These are phyloP conservation scores for Fusarium papillatum DNA, from an alignment of 2,329 filamentous ascomycete genomes.

Conservation along the genomic window DNA sequence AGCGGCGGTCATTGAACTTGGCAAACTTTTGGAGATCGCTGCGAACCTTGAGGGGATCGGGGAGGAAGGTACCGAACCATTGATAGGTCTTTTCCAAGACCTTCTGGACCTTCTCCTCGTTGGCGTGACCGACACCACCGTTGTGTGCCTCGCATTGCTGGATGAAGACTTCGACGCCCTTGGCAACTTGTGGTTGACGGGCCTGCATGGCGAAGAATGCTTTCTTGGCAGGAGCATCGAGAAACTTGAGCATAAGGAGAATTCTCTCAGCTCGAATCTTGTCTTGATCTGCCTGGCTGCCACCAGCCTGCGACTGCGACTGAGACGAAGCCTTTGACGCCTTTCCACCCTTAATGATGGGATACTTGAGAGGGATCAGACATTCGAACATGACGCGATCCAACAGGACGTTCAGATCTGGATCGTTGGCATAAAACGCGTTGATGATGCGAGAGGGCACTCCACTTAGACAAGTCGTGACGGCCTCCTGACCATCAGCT, in stretches of 20 bases:
- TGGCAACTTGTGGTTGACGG: slow-evolving; percentile 81
- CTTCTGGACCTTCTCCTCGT: slow-evolving; percentile 76
- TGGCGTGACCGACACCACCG: slow-evolving; percentile 83
- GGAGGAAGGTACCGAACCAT: slow-evolving; percentile 80
- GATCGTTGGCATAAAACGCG: slow-evolving; percentile 90
- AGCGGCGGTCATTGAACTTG: slow-evolving; percentile 89
- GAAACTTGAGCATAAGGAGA: slow-evolving; percentile 81
- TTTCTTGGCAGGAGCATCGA: slow-evolving; percentile 83
- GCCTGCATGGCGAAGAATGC: slow-evolving; percentile 91
- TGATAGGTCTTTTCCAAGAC: slow-evolving; percentile 81
- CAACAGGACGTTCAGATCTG: slow-evolving; percentile 86
- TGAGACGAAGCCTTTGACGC: slow-evolving; percentile 71
- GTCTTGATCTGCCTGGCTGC: slow-evolving; percentile 75
- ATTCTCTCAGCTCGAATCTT: slow-evolving; percentile 88
- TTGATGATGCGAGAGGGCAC: slow-evolving; percentile 90
- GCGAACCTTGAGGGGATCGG: slow-evolving; percentile 79
- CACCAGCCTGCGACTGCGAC: slow-evolving; percentile 59
- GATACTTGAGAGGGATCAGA: slow-evolving; percentile 90
- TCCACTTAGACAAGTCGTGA: slow-evolving; percentile 80
- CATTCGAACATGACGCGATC: slow-evolving; percentile 90
- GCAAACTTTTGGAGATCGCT: slow-evolving; percentile 91
- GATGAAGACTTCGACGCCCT: slow-evolving; percentile 82
- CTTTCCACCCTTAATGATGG: slow-evolving; percentile 71
- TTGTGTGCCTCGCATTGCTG: slow-evolving; percentile 92
- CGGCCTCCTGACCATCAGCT: slow-evolving; percentile 82